These are phyloP conservation scores for Golubevia sp. DNA, from an alignment of 1,284 basidiomycete genomes.

Conservation along the genomic window DNA sequence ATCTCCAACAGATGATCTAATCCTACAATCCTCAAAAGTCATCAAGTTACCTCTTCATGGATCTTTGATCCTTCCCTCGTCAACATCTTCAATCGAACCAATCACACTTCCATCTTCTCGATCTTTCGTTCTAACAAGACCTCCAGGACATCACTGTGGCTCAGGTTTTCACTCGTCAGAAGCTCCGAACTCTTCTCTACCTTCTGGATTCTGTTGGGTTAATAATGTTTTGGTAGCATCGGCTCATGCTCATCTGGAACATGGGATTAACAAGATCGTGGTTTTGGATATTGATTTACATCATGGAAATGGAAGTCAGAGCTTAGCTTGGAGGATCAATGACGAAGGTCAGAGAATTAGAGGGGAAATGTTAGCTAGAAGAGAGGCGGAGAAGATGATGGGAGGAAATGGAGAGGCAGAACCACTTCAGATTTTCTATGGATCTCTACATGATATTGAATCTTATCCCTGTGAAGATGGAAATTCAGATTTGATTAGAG, in stretches of 20 bases:
- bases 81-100: background rate
- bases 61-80: background rate
- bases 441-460: constrained; percentile 82
- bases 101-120: constrained; percentile 24
- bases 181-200: constrained; percentile 50
- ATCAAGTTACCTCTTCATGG: constrained; percentile 2
- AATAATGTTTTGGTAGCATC: constrained; percentile 91
- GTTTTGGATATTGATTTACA: constrained; percentile 94
- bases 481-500: constrained; percentile 43
- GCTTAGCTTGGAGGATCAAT: constrained; percentile 88
- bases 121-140: constrained; percentile 54
- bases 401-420: constrained; percentile 57
- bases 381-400: too few species aligned
- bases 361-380: constrained; percentile 15
- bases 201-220: constrained; percentile 84
- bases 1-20: background rate
- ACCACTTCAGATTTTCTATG: constrained; percentile 78
- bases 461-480: constrained; percentile 86
- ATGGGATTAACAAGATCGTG: constrained; percentile 78
- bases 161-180: constrained; percentile 14
- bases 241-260: constrained; percentile 84
- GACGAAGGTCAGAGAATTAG: constrained; percentile 74
- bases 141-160: constrained; percentile 59
- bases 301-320: constrained; percentile 92
- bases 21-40: background rate